A percentile compares a stretch with the other conserved stretches of the same genome.
Conservation (phyloP, 164 flowering plant species). For the Kalanchoe fedtschenkoi region DNA sequence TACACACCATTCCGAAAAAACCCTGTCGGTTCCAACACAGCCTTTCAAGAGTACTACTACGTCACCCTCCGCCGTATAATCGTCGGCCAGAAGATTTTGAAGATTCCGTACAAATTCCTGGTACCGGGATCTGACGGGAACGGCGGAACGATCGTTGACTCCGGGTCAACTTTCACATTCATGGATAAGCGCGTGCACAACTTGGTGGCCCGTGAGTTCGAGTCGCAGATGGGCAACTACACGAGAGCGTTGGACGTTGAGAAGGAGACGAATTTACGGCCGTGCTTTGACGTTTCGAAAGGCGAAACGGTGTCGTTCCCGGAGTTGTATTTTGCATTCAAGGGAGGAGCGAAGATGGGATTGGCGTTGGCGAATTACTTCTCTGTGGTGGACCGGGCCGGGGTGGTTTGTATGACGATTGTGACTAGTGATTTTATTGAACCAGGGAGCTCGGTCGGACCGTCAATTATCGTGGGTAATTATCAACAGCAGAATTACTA, state of each 20-base stretch:
- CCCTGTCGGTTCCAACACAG: slow-evolving; percentile 20
- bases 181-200: slow-evolving; percentile 45
- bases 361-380: slow-evolving; percentile 57
- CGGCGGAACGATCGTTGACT: slow-evolving; percentile 71
- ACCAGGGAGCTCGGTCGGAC: slow-evolving; percentile 16
- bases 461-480: slow-evolving; percentile 40
- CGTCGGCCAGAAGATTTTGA: slow-evolving; percentile 46
- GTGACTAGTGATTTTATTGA: slow-evolving; percentile 12
- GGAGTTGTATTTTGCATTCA: slow-evolving; percentile 40
- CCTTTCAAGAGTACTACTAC: slow-evolving; percentile 51
- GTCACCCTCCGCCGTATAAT: slow-evolving; percentile 34
- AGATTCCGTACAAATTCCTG: slow-evolving; percentile 39
- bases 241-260: slow-evolving; percentile 31
- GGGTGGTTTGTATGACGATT: slow-evolving; percentile 43
- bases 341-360: slow-evolving; percentile 59
- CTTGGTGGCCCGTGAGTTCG: slow-evolving; percentile 38
- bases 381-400: slow-evolving; percentile 16
- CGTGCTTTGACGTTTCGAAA: slow-evolving; percentile 45
- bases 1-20: slow-evolving; percentile 56
- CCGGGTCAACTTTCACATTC: slow-evolving; percentile 70
- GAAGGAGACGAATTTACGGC: slow-evolving; percentile 30
- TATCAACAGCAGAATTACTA: slow-evolving; percentile 43
- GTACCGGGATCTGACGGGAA: slow-evolving; percentile 39
- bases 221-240: slow-evolving; percentile 28
- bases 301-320: slow-evolving; percentile 28